These are phyloP conservation scores for Euphorbia celastroides DNA, from an alignment of 441 rosid species.

Conservation along the genomic window DNA sequence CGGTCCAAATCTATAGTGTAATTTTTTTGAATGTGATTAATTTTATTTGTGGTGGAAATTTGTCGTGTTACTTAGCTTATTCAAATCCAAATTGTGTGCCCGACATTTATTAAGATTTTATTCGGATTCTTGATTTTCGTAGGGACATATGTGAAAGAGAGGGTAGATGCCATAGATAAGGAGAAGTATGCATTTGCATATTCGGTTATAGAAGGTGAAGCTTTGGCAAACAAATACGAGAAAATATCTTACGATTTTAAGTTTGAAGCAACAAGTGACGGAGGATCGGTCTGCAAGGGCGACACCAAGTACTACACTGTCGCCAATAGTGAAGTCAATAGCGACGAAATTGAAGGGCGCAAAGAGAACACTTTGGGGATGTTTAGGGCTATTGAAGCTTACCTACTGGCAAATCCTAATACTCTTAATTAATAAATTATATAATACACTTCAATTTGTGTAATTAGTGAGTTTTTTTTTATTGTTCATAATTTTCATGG, in stretches of 20 bases:
- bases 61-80: slow-evolving; percentile 1
- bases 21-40: too few species aligned
- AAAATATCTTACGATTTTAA: slow-evolving; percentile 22
- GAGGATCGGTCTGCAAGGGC: slow-evolving; percentile 26
- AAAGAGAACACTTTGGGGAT: slow-evolving; percentile 17
- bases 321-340: neutral
- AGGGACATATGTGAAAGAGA: slow-evolving; percentile 25
- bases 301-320: slow-evolving; percentile 20
- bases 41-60: too few species aligned
- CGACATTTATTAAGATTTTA: too few species aligned
- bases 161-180: slow-evolving; percentile 30
- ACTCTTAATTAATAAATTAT: neutral
- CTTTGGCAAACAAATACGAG: slow-evolving; percentile 16
- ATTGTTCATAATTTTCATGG: too few species aligned
- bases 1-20: too few species aligned
- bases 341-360: slow-evolving; percentile 21
- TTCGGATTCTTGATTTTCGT: slow-evolving; percentile 20
- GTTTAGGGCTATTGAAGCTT: slow-evolving; percentile 28
- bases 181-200: slow-evolving; percentile 25
- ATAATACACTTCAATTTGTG: too few species aligned
- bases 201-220: slow-evolving; percentile 27
- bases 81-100: neutral
- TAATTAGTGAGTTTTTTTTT: too few species aligned
- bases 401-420: slow-evolving; percentile 24
- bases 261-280: slow-evolving; percentile 21